Evolutionary conservation across 2,329 filamentous ascomycete species (phyloP), one percentile per base, ranked within the genome.

Genomic region (Colletotrichum plurivorum): DNA sequence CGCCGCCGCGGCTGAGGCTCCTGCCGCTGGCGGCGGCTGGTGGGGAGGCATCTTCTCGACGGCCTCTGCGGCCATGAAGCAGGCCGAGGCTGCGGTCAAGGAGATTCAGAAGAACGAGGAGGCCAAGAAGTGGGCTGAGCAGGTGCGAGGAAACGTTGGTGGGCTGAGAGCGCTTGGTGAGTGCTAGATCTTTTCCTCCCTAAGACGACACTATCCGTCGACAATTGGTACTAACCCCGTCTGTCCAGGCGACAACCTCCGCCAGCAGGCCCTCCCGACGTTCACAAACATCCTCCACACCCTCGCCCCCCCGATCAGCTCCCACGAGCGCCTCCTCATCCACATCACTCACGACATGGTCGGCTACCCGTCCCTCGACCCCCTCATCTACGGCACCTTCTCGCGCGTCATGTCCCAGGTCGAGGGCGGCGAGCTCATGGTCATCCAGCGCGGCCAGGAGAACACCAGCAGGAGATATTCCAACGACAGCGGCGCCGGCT

Each of bases 391-490:
- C 82, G 88, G 89, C 67, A 94, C 96, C 72, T 99, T 99, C 84
- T 93, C 93, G 63, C 92, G 94, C 61, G 95, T 99, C 76, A 99
- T 99, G 96, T 89, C 94, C n/a, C 96, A 99, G 83, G 96, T 99
- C 53, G 96, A 99, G 82, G 96, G 96, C 72, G 96, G 96, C 63
- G 96, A 98, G 76, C 87, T 99, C 18, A 87, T 98, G 62, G 96
- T 99, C 63, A 90, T 98, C 70, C 96, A 99, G 82, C 93, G 95
- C 45, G 96, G 96, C 20, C 93, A 94, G 70, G 96, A 98, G 81
- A 93, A 91, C 56, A 89, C 91, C 54, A 90, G 89, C 36, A 90
- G 90, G 53, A 89, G 91, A 51, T 87, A 87, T 49, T 89, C 90
- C 85, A 67, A 84, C 27, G 88, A 90, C 59, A 84, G 83, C 18